Evolutionary conservation across 2,329 filamentous ascomycete species (phyloP), one percentile per base, ranked within the genome.

Genomic region (Dactylellina sp.): DNA sequence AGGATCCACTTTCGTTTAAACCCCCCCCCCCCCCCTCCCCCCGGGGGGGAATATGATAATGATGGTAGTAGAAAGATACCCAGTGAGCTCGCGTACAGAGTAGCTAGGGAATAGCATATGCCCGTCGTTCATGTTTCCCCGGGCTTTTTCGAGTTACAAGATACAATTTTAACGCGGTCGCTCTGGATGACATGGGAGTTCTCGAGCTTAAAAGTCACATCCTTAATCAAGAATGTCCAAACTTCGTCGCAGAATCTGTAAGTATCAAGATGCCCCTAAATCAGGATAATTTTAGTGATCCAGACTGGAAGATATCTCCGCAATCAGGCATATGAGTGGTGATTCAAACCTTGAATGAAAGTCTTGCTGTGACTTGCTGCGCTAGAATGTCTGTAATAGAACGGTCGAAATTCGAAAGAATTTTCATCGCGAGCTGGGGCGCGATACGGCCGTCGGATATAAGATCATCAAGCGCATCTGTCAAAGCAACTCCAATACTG

Each of bases 171-270:
- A 82, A 99, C 91, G 7, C 71, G 71, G 9, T 75, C 71, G 16
- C 71, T 75, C 7, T 62, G 47, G 7, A 75, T 59, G 11, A 50
- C 7, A n/a, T 76, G 68, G n/a, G 71, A 47, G 47, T 90, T 92
- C 78, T 98, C 94, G 84, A 98, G 90, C 84, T 99, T 99, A 84
- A 99, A 98, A n/a, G 89, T 93, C 64, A 98, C 93, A 77, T 98
- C 95, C 83, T 97, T 97, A 83, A 99, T 96, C 70, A 99, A 87
- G 82, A 99, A 99, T 0, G 95, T 99, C 95, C 95, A 99, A 71
- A 99, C 95, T 84, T 99, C 95, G 83, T 99, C 95, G 84, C 95
- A 99, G 86, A 99, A 99, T 78, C 95, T 91, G 84, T 99, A 99
- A 14, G 95, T 98, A 81, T 98, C 93, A 76, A 99, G 89, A 80